Evolutionary conservation across 2,329 filamentous ascomycete genomes (phyloP), one percentile per base, ranked within the genome.

Genomic region (Didymella pinodella): DNA sequence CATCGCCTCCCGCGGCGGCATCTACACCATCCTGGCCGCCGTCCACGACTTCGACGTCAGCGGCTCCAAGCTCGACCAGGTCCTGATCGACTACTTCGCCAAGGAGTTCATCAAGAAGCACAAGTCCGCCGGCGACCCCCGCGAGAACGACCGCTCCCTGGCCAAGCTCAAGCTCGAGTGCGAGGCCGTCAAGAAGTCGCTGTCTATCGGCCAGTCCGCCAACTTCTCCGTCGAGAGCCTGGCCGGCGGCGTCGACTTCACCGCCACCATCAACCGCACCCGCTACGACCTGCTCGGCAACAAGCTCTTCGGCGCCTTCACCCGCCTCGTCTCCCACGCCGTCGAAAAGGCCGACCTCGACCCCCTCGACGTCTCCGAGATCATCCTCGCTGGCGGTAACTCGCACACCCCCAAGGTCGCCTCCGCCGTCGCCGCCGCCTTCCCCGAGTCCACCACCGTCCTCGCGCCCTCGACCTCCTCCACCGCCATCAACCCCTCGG

Each of bases 61-160:
- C 56, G 95, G 95, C 73, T 85, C 87, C 34, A 88, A 93, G 66
- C 85, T 99, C 57, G 95, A 99, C 82, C 86, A 95, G 77, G 90
- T 94, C 48, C 85, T 99, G 59, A 91, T 97, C 77, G 94, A 99
- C 77, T 90, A 97, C 84, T 97, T 98, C 70, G 91, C 94, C 70
- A 99, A 99, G 85, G 95, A 99, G 80, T 99, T 99, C 82, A 86
- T 95, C 75, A 98, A 99, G 87, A 97, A 96, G 85, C 87, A 98
- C 86, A 90, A 89, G 82, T 87, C 87, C 2, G 75, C 64, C 2
- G 71, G 67, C 57, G 95, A 98, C 78, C 95, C 95, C 22, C 87
- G 93, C 68, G 85, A 89, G 74, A 92, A 95, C 76, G 84, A 89
- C 54, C 89, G 89, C 71, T 90, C 90, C 71, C 82, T 97, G 70